phyloP scores from a whole-genome alignment of 805 yeast species.

The Sugiyamaella smithiae region DNA sequence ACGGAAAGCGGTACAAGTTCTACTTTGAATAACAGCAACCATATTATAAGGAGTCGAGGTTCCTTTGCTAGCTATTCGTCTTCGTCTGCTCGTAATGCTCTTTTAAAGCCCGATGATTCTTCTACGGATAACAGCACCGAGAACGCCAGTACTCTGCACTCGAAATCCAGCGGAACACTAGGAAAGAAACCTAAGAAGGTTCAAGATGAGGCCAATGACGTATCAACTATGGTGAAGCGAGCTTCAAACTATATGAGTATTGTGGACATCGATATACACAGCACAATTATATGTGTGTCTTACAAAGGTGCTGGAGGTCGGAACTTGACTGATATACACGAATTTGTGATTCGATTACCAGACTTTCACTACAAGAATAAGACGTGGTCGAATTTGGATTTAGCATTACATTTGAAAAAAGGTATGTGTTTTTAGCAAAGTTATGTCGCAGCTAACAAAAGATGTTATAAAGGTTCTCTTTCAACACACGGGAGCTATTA shows the following conservation, averaged over 20 bases:
- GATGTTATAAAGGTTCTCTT: constrained; percentile 38
- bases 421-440: constrained; percentile 31
- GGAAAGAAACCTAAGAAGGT: constrained; percentile 9
- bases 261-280: constrained; percentile 50
- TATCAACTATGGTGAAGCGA: constrained; percentile 66
- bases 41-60: not conserved
- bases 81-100: not conserved
- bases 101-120: constrained; percentile 9
- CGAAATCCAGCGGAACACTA: constrained; percentile 7
- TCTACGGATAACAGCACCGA: constrained; percentile 6
- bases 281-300: constrained; percentile 61
- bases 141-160: constrained; percentile 3
- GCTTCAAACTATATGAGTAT: constrained; percentile 73
- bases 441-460: not conserved
- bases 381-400: constrained; percentile 71
- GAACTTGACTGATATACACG: constrained; percentile 72
- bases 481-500: constrained; percentile 64
- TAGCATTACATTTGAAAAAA: constrained; percentile 59
- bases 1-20: constrained; percentile 14
- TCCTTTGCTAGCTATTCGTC: constrained; percentile 10
- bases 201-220: constrained; percentile 34
- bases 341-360: constrained; percentile 67
- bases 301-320: constrained; percentile 71
- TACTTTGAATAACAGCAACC: constrained; percentile 5
- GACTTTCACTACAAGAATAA: constrained; percentile 53